These are phyloP conservation scores for Clavulina sp. DNA, from an alignment of 768 basidiomycete genomes.

Conservation along the genomic window DNA sequence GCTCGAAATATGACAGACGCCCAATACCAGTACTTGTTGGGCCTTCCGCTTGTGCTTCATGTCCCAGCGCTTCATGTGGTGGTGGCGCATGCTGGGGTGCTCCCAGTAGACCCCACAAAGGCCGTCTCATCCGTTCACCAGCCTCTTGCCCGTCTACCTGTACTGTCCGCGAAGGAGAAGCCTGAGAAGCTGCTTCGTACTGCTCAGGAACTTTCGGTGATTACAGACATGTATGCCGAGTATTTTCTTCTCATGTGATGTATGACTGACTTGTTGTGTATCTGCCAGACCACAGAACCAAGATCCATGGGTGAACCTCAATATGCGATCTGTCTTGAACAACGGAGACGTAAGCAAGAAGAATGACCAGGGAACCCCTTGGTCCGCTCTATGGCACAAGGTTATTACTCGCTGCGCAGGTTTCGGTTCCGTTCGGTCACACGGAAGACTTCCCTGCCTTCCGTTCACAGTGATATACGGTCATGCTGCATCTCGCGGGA, in stretches of 20 bases:
- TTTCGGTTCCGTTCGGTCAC: slow-evolving; percentile 16
- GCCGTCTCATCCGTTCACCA: slow-evolving; percentile 35
- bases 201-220: slow-evolving; percentile 50
- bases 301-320: slow-evolving; percentile 58
- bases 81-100: slow-evolving; percentile 70
- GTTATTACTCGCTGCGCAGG: slow-evolving; percentile 44
- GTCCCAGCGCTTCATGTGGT: slow-evolving; percentile 56
- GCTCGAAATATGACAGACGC: slow-evolving; percentile 45
- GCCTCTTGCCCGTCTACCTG: slow-evolving; percentile 51
- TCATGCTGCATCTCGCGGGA: slow-evolving; percentile 60
- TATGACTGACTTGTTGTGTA: background rate
- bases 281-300: slow-evolving; percentile 39
- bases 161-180: slow-evolving; percentile 4
- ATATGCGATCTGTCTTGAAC: slow-evolving; percentile 42
- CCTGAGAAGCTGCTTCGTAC: slow-evolving; percentile 24
- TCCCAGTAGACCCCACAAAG: slow-evolving; percentile 50
- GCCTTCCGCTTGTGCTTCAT: slow-evolving; percentile 60
- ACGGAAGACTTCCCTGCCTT: slow-evolving; percentile 34
- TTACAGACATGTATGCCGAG: slow-evolving; percentile 29
- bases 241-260: background rate
- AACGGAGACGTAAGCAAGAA: slow-evolving; percentile 28
- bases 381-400: slow-evolving; percentile 59
- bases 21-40: slow-evolving; percentile 54
- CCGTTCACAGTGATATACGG: slow-evolving; percentile 76
- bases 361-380: slow-evolving; percentile 37